A percentile compares a stretch with the other conserved stretches of the same genome.
Conservation (phyloP, 108 stramenopile species). For the Cyclotella distinguenda region DNA sequence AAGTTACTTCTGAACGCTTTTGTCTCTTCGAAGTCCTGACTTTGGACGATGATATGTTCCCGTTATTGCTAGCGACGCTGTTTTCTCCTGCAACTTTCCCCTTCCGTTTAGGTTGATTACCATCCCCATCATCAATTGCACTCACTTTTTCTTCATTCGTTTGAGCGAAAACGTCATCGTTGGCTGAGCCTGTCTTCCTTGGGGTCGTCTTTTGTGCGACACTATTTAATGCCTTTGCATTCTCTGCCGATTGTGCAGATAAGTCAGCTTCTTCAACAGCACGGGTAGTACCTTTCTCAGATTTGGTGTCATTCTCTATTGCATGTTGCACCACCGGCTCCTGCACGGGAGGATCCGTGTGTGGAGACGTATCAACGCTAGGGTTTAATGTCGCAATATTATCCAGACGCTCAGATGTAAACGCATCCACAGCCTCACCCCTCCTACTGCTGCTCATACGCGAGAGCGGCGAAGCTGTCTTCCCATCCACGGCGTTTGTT, state of each 20-base stretch:
- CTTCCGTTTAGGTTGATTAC: constrained; percentile 20
- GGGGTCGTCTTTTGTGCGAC: constrained; percentile 1
- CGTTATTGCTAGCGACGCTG: constrained; percentile 22
- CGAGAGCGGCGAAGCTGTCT: neutral
- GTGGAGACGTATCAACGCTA: neutral
- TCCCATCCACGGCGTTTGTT: neutral
- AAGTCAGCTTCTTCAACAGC: constrained; percentile 6
- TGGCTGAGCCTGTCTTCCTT: constrained; percentile 11
- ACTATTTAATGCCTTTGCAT: constrained; percentile 10
- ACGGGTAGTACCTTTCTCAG: constrained; percentile 4
- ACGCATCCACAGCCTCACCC: constrained; percentile 12
- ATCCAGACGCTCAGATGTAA: constrained; percentile 8
- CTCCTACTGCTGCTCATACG: constrained; percentile 16
- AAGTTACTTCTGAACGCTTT: constrained; percentile 25
- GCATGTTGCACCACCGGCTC: neutral
- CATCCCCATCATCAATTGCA: constrained; percentile 18
- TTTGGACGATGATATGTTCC: constrained; percentile 9
- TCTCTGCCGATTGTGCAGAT: neutral
- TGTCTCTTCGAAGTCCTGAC: constrained; percentile 33
- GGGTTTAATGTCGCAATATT: constrained; percentile 12
- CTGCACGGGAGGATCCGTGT: constrained; percentile 1
- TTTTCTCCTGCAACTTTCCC: constrained; percentile 27
- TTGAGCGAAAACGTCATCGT: constrained; percentile 11
- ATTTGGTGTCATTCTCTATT: neutral
- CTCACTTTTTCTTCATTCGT: constrained; percentile 9